These are phyloP conservation scores for Leptomonas seymouri DNA, from an alignment of 208 protist species.

Conservation along the genomic window DNA sequence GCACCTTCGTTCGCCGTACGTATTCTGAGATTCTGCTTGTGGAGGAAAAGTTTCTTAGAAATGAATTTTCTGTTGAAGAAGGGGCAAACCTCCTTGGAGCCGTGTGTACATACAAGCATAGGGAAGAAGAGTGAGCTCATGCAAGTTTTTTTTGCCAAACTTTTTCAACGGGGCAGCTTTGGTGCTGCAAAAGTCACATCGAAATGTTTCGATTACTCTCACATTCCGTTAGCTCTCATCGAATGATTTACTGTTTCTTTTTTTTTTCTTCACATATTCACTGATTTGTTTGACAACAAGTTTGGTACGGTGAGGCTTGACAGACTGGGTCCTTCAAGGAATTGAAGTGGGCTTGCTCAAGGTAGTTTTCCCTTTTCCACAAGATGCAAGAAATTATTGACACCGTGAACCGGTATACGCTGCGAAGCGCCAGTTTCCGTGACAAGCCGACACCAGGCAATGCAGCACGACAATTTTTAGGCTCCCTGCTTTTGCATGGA, in stretches of 20 bases:
- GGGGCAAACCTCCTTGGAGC: not conserved
- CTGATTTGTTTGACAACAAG: not conserved
- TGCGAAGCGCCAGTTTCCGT: conserved; percentile 27
- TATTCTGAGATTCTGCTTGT: not conserved
- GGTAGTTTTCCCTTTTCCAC: conserved; percentile 4
- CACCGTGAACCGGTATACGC: conserved; percentile 60
- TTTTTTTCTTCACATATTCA: not conserved
- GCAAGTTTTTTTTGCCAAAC: not conserved
- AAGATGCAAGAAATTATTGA: conserved; percentile 73
- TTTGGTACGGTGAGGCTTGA: not conserved
- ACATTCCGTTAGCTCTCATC: not conserved
- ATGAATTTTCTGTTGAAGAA: not conserved
- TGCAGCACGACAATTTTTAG: conserved; percentile 55
- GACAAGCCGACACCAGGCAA: conserved; percentile 41
- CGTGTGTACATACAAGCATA: not conserved
- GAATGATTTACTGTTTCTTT: not conserved
- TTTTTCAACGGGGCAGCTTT: not conserved
- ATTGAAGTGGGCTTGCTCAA: not conserved
- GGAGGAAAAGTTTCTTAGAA: not conserved
- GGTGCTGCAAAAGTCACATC: not conserved
- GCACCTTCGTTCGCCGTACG: not conserved
- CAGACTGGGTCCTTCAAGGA: too few relatives aligned
- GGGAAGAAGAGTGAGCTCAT: too few relatives aligned
- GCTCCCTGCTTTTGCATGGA: conserved; percentile 38
- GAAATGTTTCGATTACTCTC: not conserved